Conservation (phyloP, 805 yeast genomes). For the Cyberlindnera mississippiensis region DNA sequence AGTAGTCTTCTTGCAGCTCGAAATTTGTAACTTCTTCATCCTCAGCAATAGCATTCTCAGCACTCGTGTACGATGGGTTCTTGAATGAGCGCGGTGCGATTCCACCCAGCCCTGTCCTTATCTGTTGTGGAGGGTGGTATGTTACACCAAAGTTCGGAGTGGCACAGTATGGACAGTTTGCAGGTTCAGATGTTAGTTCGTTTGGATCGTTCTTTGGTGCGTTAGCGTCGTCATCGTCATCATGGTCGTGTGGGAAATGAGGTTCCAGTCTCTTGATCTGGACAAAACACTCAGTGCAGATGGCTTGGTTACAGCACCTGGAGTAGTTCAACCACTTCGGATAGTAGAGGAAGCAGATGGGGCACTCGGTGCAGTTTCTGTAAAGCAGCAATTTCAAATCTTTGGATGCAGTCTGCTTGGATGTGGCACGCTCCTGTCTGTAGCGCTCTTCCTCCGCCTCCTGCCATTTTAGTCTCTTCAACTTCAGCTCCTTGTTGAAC, state of each 20-base stretch:
- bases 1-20: conserved; percentile 18
- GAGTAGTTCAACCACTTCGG: conserved; percentile 76
- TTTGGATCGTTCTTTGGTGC: conserved; percentile 41
- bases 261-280: conserved; percentile 91
- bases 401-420: conserved; percentile 35
- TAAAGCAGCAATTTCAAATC: conserved; percentile 57
- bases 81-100: conserved; percentile 44
- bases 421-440: conserved; percentile 30
- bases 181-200: conserved; percentile 76
- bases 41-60: conserved; percentile 15
- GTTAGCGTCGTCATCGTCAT: conserved; percentile 46
- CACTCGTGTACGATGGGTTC: conserved; percentile 10
- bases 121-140: conserved; percentile 59
- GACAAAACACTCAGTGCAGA: conserved; percentile 95
- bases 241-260: conserved; percentile 82
- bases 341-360: conserved; percentile 86
- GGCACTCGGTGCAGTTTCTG: conserved; percentile 75
- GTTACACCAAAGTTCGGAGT: conserved; percentile 80
- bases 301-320: conserved; percentile 88
- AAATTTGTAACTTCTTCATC: conserved; percentile 15
- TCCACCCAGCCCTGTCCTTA: conserved; percentile 56
- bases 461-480: conserved; percentile 36
- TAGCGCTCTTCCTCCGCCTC: conserved; percentile 32
- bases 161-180: conserved; percentile 92
- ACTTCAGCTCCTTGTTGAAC: conserved; percentile 36